Percentiles rank a stretch among this genome's conserved stretches.
phyloP scores from a whole-genome alignment of 192 early-diverging fungal genomes.

The Backusella luteola region DNA sequence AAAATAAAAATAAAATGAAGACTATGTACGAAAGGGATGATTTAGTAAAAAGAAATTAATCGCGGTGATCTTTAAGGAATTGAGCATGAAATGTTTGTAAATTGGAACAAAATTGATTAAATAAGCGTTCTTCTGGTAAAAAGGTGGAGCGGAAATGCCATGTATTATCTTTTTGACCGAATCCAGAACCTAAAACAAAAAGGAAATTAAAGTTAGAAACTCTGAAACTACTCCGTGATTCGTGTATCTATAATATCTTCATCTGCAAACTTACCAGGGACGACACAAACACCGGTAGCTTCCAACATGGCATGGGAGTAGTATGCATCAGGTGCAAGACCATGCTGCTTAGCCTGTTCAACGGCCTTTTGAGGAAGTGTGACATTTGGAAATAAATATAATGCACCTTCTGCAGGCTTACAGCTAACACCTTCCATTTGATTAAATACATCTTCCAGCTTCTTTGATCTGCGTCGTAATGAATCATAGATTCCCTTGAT shows the following conservation, averaged over 20 bases:
- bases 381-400: conserved; percentile 94
- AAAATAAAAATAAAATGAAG: background rate
- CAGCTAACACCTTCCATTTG: conserved; percentile 78
- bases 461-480: conserved; percentile 73
- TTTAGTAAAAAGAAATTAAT: background rate
- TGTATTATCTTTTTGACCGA: conserved; percentile 86
- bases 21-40: conserved; percentile 7
- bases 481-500: conserved; percentile 74
- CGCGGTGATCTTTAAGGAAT: conserved; percentile 50
- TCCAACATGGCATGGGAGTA: conserved; percentile 94
- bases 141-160: conserved; percentile 96
- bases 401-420: conserved; percentile 86
- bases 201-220: background rate
- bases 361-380: conserved; percentile 72
- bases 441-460: conserved; percentile 77
- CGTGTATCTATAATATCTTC: background rate
- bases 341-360: conserved; percentile 62
- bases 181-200: conserved; percentile 59
- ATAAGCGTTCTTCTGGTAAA: conserved; percentile 85
- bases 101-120: conserved; percentile 81
- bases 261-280: conserved; percentile 61
- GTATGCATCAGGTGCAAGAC: conserved; percentile 79
- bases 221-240: background rate
- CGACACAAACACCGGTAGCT: conserved; percentile 94
- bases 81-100: conserved; percentile 75